A percentile compares a stretch with the other conserved stretches of the same genome.
Conservation (phyloP, 1,284 basidiomycete species). For the Gomphus sp. region DNA sequence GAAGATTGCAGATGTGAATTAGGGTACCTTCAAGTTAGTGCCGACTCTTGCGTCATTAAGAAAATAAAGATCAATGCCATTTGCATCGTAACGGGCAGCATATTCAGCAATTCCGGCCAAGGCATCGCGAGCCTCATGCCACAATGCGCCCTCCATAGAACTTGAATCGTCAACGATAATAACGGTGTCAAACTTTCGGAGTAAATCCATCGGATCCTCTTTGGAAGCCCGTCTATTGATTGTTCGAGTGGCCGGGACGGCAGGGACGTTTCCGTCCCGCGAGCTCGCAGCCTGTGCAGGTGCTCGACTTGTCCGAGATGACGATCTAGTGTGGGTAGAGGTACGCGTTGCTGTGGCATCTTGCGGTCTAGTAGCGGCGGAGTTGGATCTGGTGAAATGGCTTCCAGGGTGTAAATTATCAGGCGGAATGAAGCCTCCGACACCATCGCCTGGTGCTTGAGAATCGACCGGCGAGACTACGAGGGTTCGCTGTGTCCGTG, state of each 20-base stretch:
- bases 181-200: conserved; percentile 30
- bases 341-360: not conserved
- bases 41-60: conserved; percentile 28
- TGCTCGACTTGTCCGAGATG: not conserved
- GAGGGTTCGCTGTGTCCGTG: not conserved
- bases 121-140: conserved; percentile 38
- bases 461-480: not conserved
- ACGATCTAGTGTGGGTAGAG: not conserved
- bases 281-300: not conserved
- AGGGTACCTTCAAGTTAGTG: conserved; percentile 26
- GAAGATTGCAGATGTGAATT: not conserved
- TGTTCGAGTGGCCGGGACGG: not conserved
- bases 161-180: conserved; percentile 50
- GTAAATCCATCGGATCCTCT: conserved; percentile 6
- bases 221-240: not conserved
- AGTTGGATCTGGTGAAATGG: not conserved
- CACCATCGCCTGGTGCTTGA: not conserved
- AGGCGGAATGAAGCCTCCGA: not conserved
- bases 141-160: conserved; percentile 41
- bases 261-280: not conserved
- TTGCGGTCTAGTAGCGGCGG: not conserved
- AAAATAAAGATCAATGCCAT: conserved; percentile 45
- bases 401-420: not conserved
- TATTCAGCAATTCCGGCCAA: conserved; percentile 32
- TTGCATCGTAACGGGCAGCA: conserved; percentile 33